Percentiles rank a stretch among this genome's conserved stretches.
Conservation (phyloP, 495 filamentous ascomycete genomes). For the Lasiosphaeria ovina region DNA sequence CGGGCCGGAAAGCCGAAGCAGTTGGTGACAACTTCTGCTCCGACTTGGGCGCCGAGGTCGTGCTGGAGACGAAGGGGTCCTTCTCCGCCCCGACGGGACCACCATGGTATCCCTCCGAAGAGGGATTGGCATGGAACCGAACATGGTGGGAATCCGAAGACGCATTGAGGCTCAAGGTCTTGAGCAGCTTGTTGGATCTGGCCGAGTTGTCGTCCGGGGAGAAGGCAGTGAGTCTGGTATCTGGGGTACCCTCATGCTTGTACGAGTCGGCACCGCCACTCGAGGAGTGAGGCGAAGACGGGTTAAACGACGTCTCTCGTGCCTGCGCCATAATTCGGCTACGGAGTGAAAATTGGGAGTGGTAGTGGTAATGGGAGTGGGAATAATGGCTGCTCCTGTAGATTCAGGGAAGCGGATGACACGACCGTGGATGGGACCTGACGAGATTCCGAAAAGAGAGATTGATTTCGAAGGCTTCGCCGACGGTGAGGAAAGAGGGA, state of each 20-base stretch:
- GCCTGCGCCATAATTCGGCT: slow-evolving; percentile 30
- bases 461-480: slow-evolving; percentile 4
- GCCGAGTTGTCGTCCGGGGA: slow-evolving; percentile 57
- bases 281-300: slow-evolving; percentile 58
- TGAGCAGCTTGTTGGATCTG: slow-evolving; percentile 31
- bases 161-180: slow-evolving; percentile 21
- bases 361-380: neutral
- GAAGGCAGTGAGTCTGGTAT: slow-evolving; percentile 60
- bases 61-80: slow-evolving; percentile 43
- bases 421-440: slow-evolving; percentile 17
- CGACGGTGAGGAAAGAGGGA: slow-evolving; percentile 7
- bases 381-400: slow-evolving; percentile 1
- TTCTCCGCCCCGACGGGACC: slow-evolving; percentile 27
- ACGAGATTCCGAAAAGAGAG: slow-evolving; percentile 14
- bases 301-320: slow-evolving; percentile 41
- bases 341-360: neutral
- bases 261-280: slow-evolving; percentile 52
- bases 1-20: slow-evolving; percentile 45
- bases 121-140: slow-evolving; percentile 15
- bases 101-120: slow-evolving; percentile 14
- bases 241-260: slow-evolving; percentile 56
- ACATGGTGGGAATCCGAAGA: slow-evolving; percentile 15
- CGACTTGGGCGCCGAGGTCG: slow-evolving; percentile 23
- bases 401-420: slow-evolving; percentile 15
- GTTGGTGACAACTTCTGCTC: slow-evolving; percentile 50